Percentiles rank a stretch among this genome's conserved stretches.
Evolutionary conservation across 345 rosid species (phyloP).

Genomic region (Brassica rapa): DNA sequence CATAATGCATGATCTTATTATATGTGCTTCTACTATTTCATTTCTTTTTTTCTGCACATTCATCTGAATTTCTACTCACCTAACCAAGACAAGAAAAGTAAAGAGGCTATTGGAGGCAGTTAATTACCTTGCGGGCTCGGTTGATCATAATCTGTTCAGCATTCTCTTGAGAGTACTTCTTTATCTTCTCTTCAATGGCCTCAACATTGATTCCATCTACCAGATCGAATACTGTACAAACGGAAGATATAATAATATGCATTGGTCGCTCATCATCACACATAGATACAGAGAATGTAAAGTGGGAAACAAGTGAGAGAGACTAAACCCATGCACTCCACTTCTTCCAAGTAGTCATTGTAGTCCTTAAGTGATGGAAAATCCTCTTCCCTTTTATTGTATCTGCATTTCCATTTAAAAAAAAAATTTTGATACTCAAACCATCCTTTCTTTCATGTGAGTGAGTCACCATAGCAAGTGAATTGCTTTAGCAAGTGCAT

Average conservation of each 20-base stretch:
- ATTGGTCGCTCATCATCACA: conserved; percentile 6
- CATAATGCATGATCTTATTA: neutral
- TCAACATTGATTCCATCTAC: conserved; percentile 76
- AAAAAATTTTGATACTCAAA: neutral
- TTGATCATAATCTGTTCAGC: conserved; percentile 86
- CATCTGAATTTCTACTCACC: neutral
- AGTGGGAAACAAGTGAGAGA: conserved; percentile 20
- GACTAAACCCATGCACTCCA: conserved; percentile 88
- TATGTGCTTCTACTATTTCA: neutral
- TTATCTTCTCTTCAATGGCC: conserved; percentile 72
- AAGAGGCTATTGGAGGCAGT: neutral
- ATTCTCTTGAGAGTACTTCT: conserved; percentile 73
- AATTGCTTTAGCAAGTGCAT: neutral
- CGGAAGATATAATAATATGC: neutral
- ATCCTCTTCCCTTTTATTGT: conserved; percentile 87
- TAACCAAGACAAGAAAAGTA: neutral
- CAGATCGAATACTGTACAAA: conserved; percentile 64
- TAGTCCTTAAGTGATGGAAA: conserved; percentile 75
- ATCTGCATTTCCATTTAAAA: conserved; percentile 47
- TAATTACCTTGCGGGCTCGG: conserved; percentile 76
- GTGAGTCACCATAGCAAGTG: too few species aligned
- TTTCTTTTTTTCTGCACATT: neutral
- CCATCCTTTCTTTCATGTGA: neutral
- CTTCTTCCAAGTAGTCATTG: conserved; percentile 94
- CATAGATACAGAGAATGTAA: conserved; percentile 1